phyloP scores from a whole-genome alignment of 169 alveolate genomes.

The Plasmodium inui region DNA sequence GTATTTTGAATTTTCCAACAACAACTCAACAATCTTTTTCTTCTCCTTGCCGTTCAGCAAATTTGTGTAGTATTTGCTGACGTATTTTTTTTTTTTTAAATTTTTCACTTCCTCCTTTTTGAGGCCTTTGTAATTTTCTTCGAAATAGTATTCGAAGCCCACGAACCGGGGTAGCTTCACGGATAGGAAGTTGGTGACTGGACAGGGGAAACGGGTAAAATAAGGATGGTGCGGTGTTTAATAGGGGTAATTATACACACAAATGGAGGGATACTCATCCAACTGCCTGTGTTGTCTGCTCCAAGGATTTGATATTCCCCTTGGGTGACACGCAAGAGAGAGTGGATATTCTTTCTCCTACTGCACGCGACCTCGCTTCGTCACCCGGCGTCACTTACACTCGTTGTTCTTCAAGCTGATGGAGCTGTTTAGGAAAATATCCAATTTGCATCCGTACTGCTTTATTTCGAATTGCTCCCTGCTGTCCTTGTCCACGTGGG shows the following conservation, averaged over 20 bases:
- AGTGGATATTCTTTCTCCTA: neutral
- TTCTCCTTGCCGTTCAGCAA: constrained; percentile 27
- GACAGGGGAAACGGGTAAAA: neutral
- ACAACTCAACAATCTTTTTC: constrained; percentile 41
- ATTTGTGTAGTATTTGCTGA: constrained; percentile 60
- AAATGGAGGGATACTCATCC: neutral
- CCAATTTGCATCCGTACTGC: constrained; percentile 57
- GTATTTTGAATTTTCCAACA: constrained; percentile 63
- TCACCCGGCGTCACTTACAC: constrained; percentile 3
- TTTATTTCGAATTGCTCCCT: constrained; percentile 74
- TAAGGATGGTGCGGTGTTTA: neutral
- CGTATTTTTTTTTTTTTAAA: constrained; percentile 56
- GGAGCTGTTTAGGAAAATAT: constrained; percentile 40
- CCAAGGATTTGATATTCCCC: neutral
- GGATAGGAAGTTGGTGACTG: constrained; percentile 50
- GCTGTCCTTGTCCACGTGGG: constrained; percentile 74
- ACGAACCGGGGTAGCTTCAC: constrained; percentile 67
- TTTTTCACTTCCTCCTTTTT: constrained; percentile 44
- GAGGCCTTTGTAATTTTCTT: constrained; percentile 55
- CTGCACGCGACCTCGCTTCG: neutral
- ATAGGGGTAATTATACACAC: neutral
- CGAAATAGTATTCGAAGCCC: constrained; percentile 68
- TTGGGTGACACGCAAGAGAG: neutral
- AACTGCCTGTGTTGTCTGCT: neutral
- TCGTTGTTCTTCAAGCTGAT: constrained; percentile 29